phyloP scores from a whole-genome alignment of 2,329 filamentous ascomycete genomes.

The Colletotrichum salicis region DNA sequence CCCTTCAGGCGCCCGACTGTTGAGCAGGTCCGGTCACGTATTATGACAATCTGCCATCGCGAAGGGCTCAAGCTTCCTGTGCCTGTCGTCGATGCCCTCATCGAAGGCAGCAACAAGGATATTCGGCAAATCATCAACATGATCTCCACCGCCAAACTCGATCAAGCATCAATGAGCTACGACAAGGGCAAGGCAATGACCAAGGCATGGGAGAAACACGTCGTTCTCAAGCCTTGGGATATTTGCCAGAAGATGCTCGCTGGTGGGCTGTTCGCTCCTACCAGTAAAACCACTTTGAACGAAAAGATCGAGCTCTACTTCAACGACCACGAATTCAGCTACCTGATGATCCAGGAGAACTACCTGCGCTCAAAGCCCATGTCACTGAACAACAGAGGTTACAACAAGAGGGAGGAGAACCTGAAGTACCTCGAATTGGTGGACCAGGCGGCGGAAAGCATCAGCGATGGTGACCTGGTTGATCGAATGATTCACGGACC shows the following conservation, averaged over 20 bases:
- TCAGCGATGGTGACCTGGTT: constrained; percentile 95
- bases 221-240: constrained; percentile 97
- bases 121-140: constrained; percentile 99
- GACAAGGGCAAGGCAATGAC: constrained; percentile 93
- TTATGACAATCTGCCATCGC: constrained; percentile 94
- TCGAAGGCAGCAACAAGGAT: constrained; percentile 94
- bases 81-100: constrained; percentile 88
- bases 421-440: constrained; percentile 87
- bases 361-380: constrained; percentile 87
- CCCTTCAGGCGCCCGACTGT: constrained; percentile 89
- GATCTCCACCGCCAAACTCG: constrained; percentile 92
- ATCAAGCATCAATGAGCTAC: constrained; percentile 81
- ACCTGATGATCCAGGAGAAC: constrained; percentile 98
- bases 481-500: constrained; percentile 98
- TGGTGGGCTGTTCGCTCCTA: constrained; percentile 84
- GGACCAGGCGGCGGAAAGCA: constrained; percentile 91
- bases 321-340: constrained; percentile 98
- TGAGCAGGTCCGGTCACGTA: constrained; percentile 88
- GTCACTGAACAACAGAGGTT: constrained; percentile 65
- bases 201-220: constrained; percentile 98
- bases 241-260: constrained; percentile 94
- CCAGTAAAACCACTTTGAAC: constrained; percentile 88
- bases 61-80: constrained; percentile 88
- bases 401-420: constrained; percentile 74
- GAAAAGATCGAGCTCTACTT: constrained; percentile 99